A percentile compares a stretch with the other conserved stretches of the same genome.
Conservation (phyloP, 139 green algal genomes). For the Marvania coccoides region DNA sequence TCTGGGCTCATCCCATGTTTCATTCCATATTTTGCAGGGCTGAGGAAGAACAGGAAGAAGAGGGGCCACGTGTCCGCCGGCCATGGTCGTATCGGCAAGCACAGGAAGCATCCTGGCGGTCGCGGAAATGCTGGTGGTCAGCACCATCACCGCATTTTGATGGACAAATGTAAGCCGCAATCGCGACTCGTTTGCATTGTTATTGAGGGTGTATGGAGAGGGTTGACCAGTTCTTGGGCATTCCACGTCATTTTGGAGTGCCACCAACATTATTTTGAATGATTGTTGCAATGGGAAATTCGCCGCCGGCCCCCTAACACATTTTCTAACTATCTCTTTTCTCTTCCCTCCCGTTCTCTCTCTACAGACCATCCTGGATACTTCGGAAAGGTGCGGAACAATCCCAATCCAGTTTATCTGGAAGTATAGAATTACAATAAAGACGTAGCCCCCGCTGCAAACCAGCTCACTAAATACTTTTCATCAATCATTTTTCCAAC, state of each 20-base stretch:
- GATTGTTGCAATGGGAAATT: too few relatives aligned
- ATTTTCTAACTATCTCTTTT: too few relatives aligned
- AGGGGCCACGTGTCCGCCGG: slow-evolving; percentile 94
- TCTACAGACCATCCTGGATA: slow-evolving; percentile 94
- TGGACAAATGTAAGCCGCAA: too few relatives aligned
- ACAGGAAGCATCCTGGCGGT: slow-evolving; percentile 96
- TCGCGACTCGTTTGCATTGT: too few relatives aligned
- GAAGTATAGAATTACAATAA: background rate
- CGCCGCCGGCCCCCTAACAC: too few relatives aligned
- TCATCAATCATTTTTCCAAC: background rate
- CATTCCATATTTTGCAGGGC: slow-evolving; percentile 42
- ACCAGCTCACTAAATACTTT: background rate
- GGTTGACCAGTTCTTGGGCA: too few relatives aligned
- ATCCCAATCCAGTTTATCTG: background rate
- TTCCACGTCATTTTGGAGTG: too few relatives aligned
- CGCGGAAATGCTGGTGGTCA: slow-evolving; percentile 98
- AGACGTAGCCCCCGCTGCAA: background rate
- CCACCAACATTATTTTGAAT: too few relatives aligned
- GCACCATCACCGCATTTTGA: slow-evolving; percentile 98
- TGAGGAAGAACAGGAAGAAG: slow-evolving; percentile 98
- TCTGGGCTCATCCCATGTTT: too few relatives aligned
- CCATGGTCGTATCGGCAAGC: slow-evolving; percentile 98
- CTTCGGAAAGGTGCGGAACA: slow-evolving; percentile 83
- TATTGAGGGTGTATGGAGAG: too few relatives aligned
- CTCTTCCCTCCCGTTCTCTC: too few relatives aligned